Evolutionary conservation across 2,329 filamentous ascomycete species (phyloP).

Genomic region (Endoconidiophora laricicola): DNA sequence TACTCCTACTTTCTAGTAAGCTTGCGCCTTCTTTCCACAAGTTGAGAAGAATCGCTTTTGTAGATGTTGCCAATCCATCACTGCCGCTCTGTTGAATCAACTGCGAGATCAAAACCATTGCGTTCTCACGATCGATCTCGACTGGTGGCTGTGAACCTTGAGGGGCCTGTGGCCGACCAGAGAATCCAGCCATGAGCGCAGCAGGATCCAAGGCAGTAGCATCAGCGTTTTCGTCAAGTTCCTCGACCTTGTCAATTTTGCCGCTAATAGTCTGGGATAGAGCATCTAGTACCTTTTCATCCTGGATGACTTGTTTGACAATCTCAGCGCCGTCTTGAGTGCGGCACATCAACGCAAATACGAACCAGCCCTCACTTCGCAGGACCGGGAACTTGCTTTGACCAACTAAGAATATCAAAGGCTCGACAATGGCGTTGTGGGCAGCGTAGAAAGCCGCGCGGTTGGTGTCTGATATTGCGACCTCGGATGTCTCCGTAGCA

Average conservation of each 20-base stretch:
- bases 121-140: slow-evolving; percentile 39
- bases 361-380: slow-evolving; percentile 44
- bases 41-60: slow-evolving; percentile 27
- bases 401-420: slow-evolving; percentile 35
- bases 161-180: slow-evolving; percentile 5
- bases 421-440: slow-evolving; percentile 25
- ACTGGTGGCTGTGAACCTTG: not conserved
- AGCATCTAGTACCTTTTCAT: slow-evolving; percentile 5
- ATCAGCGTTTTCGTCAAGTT: slow-evolving; percentile 15
- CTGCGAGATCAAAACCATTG: slow-evolving; percentile 39
- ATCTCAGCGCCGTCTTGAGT: slow-evolving; percentile 31
- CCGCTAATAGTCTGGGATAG: slow-evolving; percentile 4
- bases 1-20: slow-evolving; percentile 21
- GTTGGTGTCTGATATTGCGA: slow-evolving; percentile 10
- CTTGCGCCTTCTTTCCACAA: slow-evolving; percentile 34
- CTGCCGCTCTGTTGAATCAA: slow-evolving; percentile 29
- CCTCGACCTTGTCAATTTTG: slow-evolving; percentile 10
- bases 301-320: slow-evolving; percentile 27
- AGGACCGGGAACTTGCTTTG: slow-evolving; percentile 43
- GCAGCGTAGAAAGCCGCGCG: slow-evolving; percentile 28
- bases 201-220: slow-evolving; percentile 12
- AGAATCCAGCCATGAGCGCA: slow-evolving; percentile 20
- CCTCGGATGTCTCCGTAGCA: not conserved
- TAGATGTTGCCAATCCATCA: slow-evolving; percentile 24
- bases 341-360: slow-evolving; percentile 42